Base-by-base conservation (phyloP, 345 rosid species). In the Acer negundo region DNA sequence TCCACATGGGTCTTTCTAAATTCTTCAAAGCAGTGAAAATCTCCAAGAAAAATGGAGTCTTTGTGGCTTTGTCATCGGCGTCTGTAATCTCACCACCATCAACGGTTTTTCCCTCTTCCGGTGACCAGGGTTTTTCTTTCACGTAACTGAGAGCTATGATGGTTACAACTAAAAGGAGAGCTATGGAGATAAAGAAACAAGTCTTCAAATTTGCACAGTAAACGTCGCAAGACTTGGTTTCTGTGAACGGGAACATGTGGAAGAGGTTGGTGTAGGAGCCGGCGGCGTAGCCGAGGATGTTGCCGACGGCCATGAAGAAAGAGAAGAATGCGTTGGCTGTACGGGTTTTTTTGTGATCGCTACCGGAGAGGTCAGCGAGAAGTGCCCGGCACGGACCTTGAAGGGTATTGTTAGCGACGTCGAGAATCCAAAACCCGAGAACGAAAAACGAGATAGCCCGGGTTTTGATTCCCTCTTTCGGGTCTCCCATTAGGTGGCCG, bases 301-400 rank as follows among this genome's bases (percentile, higher is more conserved):
- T 92, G 6, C 99, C 98, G 5, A 95, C 85, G 31, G 98, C 97
- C 98, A 93, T 95, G 86, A 95, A 95, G 78, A 93, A 93, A 6
- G 99, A 89, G 77, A 79, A 96, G 71, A 87, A 82, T 2, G 87
- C 80, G 81, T 93, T 96, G 10, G 97, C 89, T 1, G 79, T 62
- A 1, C 97, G 78, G 59, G 86, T 92, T 75, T 82, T 87, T 73
- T 72, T 86, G 6, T 91, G 89, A 81, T 83, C 82, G 1, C 72
- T 80, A 0, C 89, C 93, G 0, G 97, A 87, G 6, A 96, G 82
- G 64, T 96, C 98, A 6, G 98, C 99, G 23, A 96, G 90, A 24
- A 93, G 76, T 2, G 99, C 99, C 11, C 97, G 79, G 82, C 98
- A 93, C 0, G 97, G 97, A 7, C 95, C 94, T 77, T 92, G 94